Base-by-base conservation (phyloP, 1,284 basidiomycete genomes). In the Sporisorium scitamineum region DNA sequence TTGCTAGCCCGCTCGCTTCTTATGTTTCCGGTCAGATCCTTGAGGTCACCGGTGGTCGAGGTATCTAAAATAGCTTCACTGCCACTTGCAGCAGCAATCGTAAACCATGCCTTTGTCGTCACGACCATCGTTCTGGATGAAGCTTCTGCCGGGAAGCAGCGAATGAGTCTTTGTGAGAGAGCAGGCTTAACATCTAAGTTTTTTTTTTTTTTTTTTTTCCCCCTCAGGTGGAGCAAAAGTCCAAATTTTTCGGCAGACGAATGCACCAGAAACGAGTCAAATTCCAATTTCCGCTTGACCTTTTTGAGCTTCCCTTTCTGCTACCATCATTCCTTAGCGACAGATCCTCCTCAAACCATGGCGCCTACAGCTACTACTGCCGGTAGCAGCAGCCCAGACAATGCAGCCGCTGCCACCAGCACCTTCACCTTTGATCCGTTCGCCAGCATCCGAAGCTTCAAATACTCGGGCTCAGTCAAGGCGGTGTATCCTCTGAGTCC, bases 11-110 rank as follows among this genome's bases (percentile, higher is more conserved):
- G 4, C 87, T 94, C 26, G 91, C 92, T 7, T 90, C 91, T 7
- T 94, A 92, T 82, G 90, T 94, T 56, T 90, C 89, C 44, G 93
- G 93, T 18, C 93, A 94, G 85, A 93, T 91, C 18, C 87, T 94
- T 26, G 81, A 83, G 64, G 81, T 83, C 42, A 83, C 81, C 37
- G 81, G 81, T 48, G 80, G 81, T 26, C 72, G 80, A 16, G 77
- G 76, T 56, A 81, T 81, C 58, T 83, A 20, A 65, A 44, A 9
- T 2, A 13, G 41, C 32, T 29, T 22, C 27, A n/a, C n/a, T 31
- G 8, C 48, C 27, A 3, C 20, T n/a, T 50, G 48, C n/a, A 50
- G 48, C n/a, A 50, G 27, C 48, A n/a, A 29, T 31, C n/a, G 27
- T 5, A 50, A 50, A 16, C 26, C 20, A n/a, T 18, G 22, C 27